phyloP scores from a whole-genome alignment of 345 rosid species.

The Salix udensis region DNA sequence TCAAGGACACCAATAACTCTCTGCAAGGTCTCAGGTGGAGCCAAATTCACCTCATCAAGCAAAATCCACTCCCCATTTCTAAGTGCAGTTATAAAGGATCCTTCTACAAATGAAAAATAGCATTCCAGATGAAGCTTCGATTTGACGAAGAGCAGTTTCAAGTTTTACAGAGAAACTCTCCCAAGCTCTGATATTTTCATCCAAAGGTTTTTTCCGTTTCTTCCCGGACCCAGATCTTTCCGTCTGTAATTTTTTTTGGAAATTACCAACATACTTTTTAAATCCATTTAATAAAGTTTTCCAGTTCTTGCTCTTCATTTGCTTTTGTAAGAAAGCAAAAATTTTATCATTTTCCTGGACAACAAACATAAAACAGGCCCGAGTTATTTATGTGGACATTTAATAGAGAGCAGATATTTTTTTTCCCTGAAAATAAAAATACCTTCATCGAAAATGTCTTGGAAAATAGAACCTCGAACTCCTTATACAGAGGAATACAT shows the following conservation, averaged over 20 bases:
- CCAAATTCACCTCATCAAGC: conserved; percentile 96
- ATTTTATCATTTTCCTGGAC: conserved; percentile 43
- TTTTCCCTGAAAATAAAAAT: conserved; percentile 7
- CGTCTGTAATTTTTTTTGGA: conserved; percentile 16
- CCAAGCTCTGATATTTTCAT: conserved; percentile 48
- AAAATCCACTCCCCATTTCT: conserved; percentile 88
- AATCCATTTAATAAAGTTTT: conserved; percentile 45
- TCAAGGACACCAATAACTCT: conserved; percentile 89
- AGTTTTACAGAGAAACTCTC: conserved; percentile 49
- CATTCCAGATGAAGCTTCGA: conserved; percentile 70
- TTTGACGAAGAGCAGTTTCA: conserved; percentile 47
- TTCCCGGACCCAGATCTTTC: conserved; percentile 39
- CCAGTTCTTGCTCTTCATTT: conserved; percentile 56
- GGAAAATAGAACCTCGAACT: conserved; percentile 56
- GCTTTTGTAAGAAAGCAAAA: conserved; percentile 43
- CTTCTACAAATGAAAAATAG: conserved; percentile 90
- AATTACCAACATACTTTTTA: conserved; percentile 34
- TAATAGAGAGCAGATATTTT: neutral
- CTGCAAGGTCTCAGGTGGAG: conserved; percentile 91
- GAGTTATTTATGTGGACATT: conserved; percentile 21
- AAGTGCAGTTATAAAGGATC: conserved; percentile 85
- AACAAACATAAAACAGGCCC: conserved; percentile 23
- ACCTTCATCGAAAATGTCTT: conserved; percentile 54
- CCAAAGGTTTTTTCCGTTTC: conserved; percentile 64
- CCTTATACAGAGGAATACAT: conserved; percentile 66